These are phyloP conservation scores for Malassezia globosa DNA, from an alignment of 1,284 basidiomycete species.

Conservation along the genomic window DNA sequence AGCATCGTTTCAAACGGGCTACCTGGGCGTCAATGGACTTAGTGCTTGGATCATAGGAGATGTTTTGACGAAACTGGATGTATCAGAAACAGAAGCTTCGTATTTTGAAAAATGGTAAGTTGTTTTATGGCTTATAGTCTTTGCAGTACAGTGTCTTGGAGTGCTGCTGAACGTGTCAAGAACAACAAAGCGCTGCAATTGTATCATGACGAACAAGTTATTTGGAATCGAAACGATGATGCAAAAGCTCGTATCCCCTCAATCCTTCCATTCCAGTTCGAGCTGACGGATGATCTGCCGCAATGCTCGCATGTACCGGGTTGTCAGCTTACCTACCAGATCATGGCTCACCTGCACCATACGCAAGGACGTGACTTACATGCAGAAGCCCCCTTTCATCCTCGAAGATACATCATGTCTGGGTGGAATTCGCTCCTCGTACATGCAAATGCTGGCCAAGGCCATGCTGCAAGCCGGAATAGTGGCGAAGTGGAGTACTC, in stretches of 20 bases:
- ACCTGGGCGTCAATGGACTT: conserved; percentile 35
- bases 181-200: conserved; percentile 19
- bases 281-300: conserved; percentile 35
- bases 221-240: conserved; percentile 23
- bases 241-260: conserved; percentile 20
- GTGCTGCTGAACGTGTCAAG: neutral
- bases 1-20: conserved; percentile 43
- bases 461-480: conserved; percentile 14
- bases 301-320: conserved; percentile 39
- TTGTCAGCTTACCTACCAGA: conserved; percentile 29
- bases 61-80: conserved; percentile 39
- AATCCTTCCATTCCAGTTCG: conserved; percentile 37
- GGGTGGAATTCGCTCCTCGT: conserved; percentile 9
- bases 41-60: conserved; percentile 40
- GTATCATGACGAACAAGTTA: conserved; percentile 21
- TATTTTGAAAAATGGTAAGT: neutral
- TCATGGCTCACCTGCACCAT: conserved; percentile 29
- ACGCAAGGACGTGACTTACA: conserved; percentile 13
- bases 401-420: conserved; percentile 33
- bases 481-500: conserved; percentile 18
- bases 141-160: neutral
- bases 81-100: neutral
- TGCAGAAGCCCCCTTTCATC: conserved; percentile 28
- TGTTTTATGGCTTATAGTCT: neutral
- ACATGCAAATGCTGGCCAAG: conserved; percentile 17